Evolutionary conservation across 1,139 yeast genomes (phyloP), one percentile per base, ranked within the genome.

Genomic region (Candida sojae): DNA sequence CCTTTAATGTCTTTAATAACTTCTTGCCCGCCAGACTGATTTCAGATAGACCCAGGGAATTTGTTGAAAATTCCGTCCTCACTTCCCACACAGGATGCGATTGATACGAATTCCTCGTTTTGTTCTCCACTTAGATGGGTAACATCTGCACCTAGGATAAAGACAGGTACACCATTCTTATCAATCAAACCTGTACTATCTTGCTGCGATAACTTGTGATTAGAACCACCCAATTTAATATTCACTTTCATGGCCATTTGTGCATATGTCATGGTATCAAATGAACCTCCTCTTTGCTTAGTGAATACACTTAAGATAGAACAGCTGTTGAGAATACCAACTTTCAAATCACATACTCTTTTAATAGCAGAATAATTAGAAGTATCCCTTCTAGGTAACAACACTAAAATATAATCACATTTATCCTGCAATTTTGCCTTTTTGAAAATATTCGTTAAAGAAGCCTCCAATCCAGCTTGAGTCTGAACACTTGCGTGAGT

Each of bases 121-220:
- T 36, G 34, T 34, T 48, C 44, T 12, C 51, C 48, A 13, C 51
- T 48, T 40, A 55, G 56, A 42, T 53, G 56, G 12, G 53, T 51
- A 26, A 53, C 56, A 46, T 53, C 56, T 29, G 56, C 56, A 35
- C 56, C 56, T 30, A 53, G 48, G 31, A 53, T 53, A 39, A 49
- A 46, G 5, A 51, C 45, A 9, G 56, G 56, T 1, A 44, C 48
- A 11, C 49, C 51, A 21, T 46, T 39, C 9, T 28, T 34, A 45
- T 53, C 56, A 45, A 49, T 29, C 21, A 53, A 49, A 9, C 45
- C 44, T n/a, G 37, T 33, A 21, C 50, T 44, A 39, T 48, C 52
- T 6, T 38, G 44, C 8, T 39, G 32, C 0, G 55, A 48, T 28
- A 53, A 50, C 39, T 40, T 50, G 33, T 53, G 56, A 34, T 53